phyloP scores from a whole-genome alignment of 176 grass and related monocot species.

The Oryza punctata region DNA sequence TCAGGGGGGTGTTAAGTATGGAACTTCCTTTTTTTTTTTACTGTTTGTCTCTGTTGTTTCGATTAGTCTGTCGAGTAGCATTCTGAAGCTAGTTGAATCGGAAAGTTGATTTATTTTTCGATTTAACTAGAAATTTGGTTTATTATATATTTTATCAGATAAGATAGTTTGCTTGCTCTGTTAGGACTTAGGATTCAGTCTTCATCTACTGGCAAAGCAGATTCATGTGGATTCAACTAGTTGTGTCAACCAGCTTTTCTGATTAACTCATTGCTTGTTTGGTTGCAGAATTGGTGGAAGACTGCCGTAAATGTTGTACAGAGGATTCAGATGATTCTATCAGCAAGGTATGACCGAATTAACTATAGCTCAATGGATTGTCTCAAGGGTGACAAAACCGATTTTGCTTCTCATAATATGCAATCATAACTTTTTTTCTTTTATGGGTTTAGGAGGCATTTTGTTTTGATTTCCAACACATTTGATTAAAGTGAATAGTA shows the following conservation, averaged over 20 bases:
- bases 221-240: neutral
- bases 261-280: slow-evolving; percentile 12
- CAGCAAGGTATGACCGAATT: slow-evolving; percentile 63
- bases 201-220: neutral
- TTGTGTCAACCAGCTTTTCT: neutral
- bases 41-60: neutral
- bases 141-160: neutral
- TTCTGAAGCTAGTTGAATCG: neutral
- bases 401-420: slow-evolving; percentile 24
- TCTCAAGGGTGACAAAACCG: neutral
- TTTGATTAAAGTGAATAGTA: neutral
- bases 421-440: neutral
- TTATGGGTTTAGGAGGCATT: neutral
- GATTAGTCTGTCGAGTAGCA: neutral
- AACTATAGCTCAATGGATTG: slow-evolving; percentile 24
- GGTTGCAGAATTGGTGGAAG: slow-evolving; percentile 75
- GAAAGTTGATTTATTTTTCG: neutral
- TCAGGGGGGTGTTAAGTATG: neutral
- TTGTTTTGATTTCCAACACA: neutral
- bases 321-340: slow-evolving; percentile 97
- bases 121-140: neutral
- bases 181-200: neutral
- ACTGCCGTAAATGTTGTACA: slow-evolving; percentile 90
- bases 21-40: neutral
- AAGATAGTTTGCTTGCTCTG: neutral